Evolutionary conservation across 1,139 yeast species (phyloP), one percentile per base, ranked within the genome.

Genomic region (Kodamaea alishanica): DNA sequence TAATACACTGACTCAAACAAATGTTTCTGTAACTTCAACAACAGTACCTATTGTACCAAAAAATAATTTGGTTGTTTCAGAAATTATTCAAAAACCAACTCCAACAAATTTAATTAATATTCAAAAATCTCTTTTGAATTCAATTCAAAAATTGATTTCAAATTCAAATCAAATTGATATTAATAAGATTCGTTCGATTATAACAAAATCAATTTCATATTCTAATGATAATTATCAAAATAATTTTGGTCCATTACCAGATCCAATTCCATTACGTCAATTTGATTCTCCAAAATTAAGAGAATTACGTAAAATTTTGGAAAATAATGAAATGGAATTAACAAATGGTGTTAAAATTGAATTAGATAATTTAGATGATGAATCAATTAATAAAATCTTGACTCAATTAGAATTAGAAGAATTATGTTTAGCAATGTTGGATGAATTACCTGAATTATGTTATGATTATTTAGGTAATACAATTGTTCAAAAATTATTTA

Each of bases 401-500:
- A 51, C 61, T 23, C 73, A 65, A 46, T 44, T 71, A 12, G 95
- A 88, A 48, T 73, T 89, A 39, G 97, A 90, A 56, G 92, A 82
- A 47, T 67, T 89, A 37, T 89, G 95, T 9, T 58, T 88, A 37
- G 85, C 89, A 5, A 86, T 92, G 92, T 66, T 87, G 48, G 84
- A 81, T 47, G 97, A 92, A 60, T 73, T 94, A 45, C 96, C 97
- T 1, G 96, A 88, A 56, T 71, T 92, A 41, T 81, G 96, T 30
- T 82, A 92, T 45, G 99, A 92, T 60, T 92, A 92, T 56, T 70
- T 94, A 44, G 99, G 99, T 20, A 92, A 92, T 58, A 92, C 98
- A 0, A 86, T 94, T 38, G 95, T 92, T 10, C 99, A 92, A 62
- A 90, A 89, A 59, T 63, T 92, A 30, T 90, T 90, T 55, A 84